Evolutionary conservation across 495 filamentous ascomycete genomes (phyloP).

Genomic region (Penicillium parvum): DNA sequence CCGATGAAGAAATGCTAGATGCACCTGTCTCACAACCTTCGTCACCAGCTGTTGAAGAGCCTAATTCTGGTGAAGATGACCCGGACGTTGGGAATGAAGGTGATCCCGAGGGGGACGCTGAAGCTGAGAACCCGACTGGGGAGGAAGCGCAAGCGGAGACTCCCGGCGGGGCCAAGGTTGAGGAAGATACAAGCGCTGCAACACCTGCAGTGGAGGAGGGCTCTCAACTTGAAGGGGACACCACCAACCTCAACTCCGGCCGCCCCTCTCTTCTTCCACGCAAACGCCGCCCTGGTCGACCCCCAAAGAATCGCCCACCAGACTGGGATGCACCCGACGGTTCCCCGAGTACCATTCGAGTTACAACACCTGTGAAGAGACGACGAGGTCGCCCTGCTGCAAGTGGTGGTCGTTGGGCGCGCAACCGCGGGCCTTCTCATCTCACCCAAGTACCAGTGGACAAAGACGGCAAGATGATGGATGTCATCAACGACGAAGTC

Average conservation of each 20-base stretch:
- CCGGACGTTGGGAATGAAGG: slow-evolving; percentile 26
- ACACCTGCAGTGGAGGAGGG: slow-evolving; percentile 41
- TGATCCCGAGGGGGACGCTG: slow-evolving; percentile 22
- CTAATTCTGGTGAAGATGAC: slow-evolving; percentile 28
- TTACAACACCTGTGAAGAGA: slow-evolving; percentile 57
- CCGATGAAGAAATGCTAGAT: slow-evolving; percentile 49
- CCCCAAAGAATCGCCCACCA: slow-evolving; percentile 75
- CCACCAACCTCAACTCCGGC: slow-evolving; percentile 28
- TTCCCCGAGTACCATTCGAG: slow-evolving; percentile 47
- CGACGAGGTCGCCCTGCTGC: slow-evolving; percentile 63
- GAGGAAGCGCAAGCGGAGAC: slow-evolving; percentile 13
- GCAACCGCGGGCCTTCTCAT: slow-evolving; percentile 66
- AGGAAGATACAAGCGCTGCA: slow-evolving; percentile 29
- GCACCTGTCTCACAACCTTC: slow-evolving; percentile 36
- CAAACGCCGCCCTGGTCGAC: slow-evolving; percentile 77
- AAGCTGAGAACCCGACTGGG: slow-evolving; percentile 19
- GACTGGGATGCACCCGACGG: slow-evolving; percentile 66
- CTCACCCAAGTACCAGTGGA: slow-evolving; percentile 79
- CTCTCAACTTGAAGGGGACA: slow-evolving; percentile 29
- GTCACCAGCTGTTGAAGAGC: slow-evolving; percentile 29
- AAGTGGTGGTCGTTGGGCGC: slow-evolving; percentile 65
- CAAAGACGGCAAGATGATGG: slow-evolving; percentile 89
- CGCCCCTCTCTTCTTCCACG: slow-evolving; percentile 56
- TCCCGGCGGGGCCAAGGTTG: slow-evolving; percentile 20
- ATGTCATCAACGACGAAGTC: slow-evolving; percentile 89